Base-by-base conservation (phyloP, 2,329 filamentous ascomycete species). In the Hypoxylon sp. region DNA sequence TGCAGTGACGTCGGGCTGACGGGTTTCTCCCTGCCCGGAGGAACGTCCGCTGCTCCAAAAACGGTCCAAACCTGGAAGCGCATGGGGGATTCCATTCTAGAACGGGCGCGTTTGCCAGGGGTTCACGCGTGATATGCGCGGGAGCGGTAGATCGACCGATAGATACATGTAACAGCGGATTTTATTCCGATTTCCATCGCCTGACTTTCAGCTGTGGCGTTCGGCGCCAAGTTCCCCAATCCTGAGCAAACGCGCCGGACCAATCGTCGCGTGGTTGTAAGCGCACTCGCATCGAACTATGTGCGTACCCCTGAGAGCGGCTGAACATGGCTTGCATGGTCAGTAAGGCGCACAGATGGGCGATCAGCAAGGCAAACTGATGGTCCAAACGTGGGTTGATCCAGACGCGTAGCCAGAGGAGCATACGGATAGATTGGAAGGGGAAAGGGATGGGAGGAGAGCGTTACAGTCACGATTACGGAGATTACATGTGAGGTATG, bases 121-220 rank as follows among this genome's bases (percentile, higher is more conserved):
- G 29, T 48, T 21, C 32, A 14, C n/a, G 30, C n/a, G 41, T 41
- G 43, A 41, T 37, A 14, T 52, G 52, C 34, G 55, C 55, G 51
- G 50, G 51, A 51, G 29, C 43, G 34, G 58, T 7, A 45, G 41
- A 52, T 56, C 11, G 39, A 46, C 57, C 56, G 56, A 30, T 25
- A 16, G 34, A 16, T 58, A n/a, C n/a, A n/a, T n/a, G n/a, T n/a
- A 48, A 47, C 39, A 51, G 43, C 45, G 46, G 19, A 23, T 21
- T n/a, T 41, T 29, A 8, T 27, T 7, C 19, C 25, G 27, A 34
- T 34, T 41, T 16, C 32, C 47, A 16, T 21, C 50, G 53, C 41
- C 48, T 37, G 34, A 32, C 46, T 66, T 66, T 66, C 63, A 66
- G 63, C 63, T 59, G 53, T 62, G 58, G 58, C 58, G 58, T 62